Evolutionary conservation across 352 stramenopile genomes (phyloP), one percentile per base, ranked within the genome.

Genomic region (Pythium aquatile): DNA sequence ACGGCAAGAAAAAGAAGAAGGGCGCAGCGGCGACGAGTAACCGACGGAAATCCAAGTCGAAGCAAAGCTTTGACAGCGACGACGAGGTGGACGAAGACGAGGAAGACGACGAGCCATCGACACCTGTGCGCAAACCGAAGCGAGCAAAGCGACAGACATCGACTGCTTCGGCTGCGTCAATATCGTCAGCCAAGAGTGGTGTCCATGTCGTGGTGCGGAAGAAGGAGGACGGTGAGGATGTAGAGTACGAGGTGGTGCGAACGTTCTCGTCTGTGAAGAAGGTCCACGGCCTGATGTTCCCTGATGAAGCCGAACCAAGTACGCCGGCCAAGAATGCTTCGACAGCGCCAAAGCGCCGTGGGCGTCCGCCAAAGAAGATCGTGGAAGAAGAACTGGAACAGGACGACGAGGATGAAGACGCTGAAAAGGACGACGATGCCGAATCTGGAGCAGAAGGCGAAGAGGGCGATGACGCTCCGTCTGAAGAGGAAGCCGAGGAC

Each of bases 1-100:
- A 44, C 39, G 48, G 48, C 7, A 84, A 76, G 49, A 66, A 59
- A n/a, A 78, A 63, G 51, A 70, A 77, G 61, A 83, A 85, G 53
- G 51, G 63, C 42, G 66, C 56, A 7, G 39, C 63, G 24, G 24
- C 28, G 24, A n/a, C 47, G 14, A 48, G 54, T 20, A 70, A 73
- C 6, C 75, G 78, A 33, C 78, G 79, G 24, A 69, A 75, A 46
- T 60, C 69, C 14, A 91, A 90, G 47, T 47, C 55, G 62, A 56
- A 70, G 49, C 44, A 52, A 29, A 40, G 28, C 8, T 62, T 58
- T 29, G 65, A 65, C 2, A 70, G 64, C 30, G 68, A 72, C 13
- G 61, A 72, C 20, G 70, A 66, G 2, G 63, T 64, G 3, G 61
- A 75, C 14, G 62, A 77, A 33, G 68, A 70, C 2, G 65, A 76